Evolutionary conservation across 2,329 filamentous ascomycete species (phyloP).

Genomic region (Scedosporium aurantiacum): DNA sequence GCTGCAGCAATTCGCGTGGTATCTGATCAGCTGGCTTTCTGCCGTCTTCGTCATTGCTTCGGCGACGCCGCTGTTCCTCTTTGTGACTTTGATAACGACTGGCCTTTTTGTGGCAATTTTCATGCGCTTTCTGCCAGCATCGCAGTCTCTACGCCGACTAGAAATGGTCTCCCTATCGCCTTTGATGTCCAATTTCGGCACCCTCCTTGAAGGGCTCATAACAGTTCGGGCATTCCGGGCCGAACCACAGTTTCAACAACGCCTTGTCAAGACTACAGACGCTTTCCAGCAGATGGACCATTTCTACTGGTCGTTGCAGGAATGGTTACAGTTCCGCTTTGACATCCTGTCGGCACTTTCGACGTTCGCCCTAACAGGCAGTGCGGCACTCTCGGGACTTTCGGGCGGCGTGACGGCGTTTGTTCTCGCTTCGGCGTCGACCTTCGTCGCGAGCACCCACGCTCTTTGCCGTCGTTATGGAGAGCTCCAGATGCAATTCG

Average conservation of each 20-base stretch:
- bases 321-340: constrained; percentile 75
- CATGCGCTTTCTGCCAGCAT: constrained; percentile 65
- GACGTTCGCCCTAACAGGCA: constrained; percentile 60
- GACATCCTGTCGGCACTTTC: constrained; percentile 60
- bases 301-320: constrained; percentile 84
- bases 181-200: constrained; percentile 85
- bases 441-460: constrained; percentile 61
- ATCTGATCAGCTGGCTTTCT: constrained; percentile 58
- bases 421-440: constrained; percentile 61
- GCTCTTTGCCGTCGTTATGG: constrained; percentile 70
- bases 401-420: constrained; percentile 75
- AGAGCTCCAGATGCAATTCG: constrained; percentile 81
- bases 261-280: constrained; percentile 72
- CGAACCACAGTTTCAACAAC: constrained; percentile 66
- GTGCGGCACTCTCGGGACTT: constrained; percentile 65
- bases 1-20: constrained; percentile 60
- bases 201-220: constrained; percentile 72
- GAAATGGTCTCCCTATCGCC: constrained; percentile 87
- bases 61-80: constrained; percentile 66
- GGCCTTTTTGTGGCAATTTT: constrained; percentile 63
- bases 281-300: constrained; percentile 92
- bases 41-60: constrained; percentile 69
- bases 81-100: constrained; percentile 59
- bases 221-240: constrained; percentile 78
- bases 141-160: constrained; percentile 69